Evolutionary conservation across 805 yeast species (phyloP).

Genomic region (Cyberlindnera samutprakarnensis): DNA sequence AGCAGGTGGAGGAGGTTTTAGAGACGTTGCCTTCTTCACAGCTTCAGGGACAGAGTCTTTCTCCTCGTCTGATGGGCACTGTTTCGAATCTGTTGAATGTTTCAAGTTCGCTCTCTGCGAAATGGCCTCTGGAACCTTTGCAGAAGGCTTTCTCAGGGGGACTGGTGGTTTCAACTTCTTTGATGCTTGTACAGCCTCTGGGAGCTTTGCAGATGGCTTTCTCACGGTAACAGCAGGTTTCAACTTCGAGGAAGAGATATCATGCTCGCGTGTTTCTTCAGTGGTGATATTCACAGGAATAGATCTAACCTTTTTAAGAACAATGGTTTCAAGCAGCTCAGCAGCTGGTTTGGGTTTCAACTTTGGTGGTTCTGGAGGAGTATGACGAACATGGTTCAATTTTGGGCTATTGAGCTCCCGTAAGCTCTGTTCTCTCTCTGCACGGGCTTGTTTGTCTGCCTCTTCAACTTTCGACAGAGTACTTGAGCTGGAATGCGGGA

Average conservation of each 20-base stretch:
- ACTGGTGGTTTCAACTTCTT: constrained; percentile 16
- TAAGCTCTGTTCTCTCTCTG: constrained; percentile 10
- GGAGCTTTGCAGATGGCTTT: constrained; percentile 13
- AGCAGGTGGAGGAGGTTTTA: constrained; percentile 13
- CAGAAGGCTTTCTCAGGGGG: constrained; percentile 16
- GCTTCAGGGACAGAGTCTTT: constrained; percentile 11
- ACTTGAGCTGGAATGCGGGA: constrained; percentile 21
- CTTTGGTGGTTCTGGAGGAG: background rate
- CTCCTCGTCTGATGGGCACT: constrained; percentile 5
- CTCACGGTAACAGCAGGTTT: constrained; percentile 18
- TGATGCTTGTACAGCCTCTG: constrained; percentile 16
- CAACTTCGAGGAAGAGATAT: too few species aligned
- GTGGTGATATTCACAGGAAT: too few species aligned
- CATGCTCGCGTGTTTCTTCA: too few species aligned
- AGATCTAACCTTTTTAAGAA: constrained; percentile 18
- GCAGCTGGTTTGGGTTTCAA: background rate
- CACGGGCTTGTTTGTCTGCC: constrained; percentile 7
- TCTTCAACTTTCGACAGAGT: constrained; percentile 23
- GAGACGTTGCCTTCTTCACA: constrained; percentile 3
- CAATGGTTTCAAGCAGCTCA: constrained; percentile 5
- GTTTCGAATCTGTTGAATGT: background rate
- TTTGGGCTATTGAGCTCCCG: constrained; percentile 11
- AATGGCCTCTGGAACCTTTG: constrained; percentile 17
- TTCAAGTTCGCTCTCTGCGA: constrained; percentile 4
- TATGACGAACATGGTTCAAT: constrained; percentile 10